These are phyloP conservation scores for Saturnispora sanitii DNA, from an alignment of 805 yeast genomes.

Conservation along the genomic window DNA sequence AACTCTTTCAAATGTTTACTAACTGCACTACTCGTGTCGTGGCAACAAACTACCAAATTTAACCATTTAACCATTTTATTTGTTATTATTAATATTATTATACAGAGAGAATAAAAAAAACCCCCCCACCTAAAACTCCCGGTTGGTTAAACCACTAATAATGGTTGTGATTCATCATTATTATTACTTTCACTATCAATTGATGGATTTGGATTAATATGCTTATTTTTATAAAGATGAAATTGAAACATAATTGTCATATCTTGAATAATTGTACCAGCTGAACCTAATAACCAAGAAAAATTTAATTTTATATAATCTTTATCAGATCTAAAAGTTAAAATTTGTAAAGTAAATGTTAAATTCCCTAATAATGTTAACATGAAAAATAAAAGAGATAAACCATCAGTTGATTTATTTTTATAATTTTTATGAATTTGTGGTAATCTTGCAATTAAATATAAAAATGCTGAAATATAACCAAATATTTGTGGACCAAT, in stretches of 20 bases:
- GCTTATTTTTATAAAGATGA: conserved; percentile 36
- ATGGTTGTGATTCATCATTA: too few species aligned
- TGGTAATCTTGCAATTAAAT: conserved; percentile 67
- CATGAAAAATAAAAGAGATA: conserved; percentile 70
- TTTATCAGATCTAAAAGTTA: conserved; percentile 53
- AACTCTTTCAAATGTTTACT: too few species aligned
- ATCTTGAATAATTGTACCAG: conserved; percentile 72
- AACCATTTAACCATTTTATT: too few species aligned
- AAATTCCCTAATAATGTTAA: conserved; percentile 67
- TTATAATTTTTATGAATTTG: conserved; percentile 74
- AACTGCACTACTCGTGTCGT: too few species aligned
- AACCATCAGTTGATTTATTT: conserved; percentile 75
- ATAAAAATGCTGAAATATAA: conserved; percentile 56
- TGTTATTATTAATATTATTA: too few species aligned
- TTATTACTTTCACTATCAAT: background rate
- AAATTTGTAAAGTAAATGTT: conserved; percentile 65
- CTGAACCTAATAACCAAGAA: conserved; percentile 71
- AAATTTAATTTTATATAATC: conserved; percentile 51
- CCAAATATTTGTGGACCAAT: conserved; percentile 55
- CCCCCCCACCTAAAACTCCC: too few species aligned
- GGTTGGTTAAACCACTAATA: too few species aligned
- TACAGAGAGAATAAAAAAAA: too few species aligned
- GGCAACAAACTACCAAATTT: too few species aligned
- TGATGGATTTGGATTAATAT: background rate
- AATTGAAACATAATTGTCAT: conserved; percentile 56